Evolutionary conservation across 108 stramenopile genomes (phyloP).

Genomic region (Seminavis robusta): DNA sequence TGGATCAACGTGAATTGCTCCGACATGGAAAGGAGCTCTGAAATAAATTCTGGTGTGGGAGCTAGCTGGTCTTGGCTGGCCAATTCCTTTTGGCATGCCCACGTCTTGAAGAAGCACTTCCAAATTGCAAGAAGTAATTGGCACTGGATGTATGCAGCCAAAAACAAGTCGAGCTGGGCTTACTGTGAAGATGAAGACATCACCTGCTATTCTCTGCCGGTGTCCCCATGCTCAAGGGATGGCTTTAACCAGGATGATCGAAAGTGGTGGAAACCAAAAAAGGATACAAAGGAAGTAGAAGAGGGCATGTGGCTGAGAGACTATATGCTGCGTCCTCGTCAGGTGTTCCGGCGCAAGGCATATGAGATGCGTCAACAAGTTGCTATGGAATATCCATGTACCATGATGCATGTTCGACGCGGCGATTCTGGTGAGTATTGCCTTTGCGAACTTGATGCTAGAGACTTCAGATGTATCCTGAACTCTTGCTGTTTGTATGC

Average conservation of each 20-base stretch:
- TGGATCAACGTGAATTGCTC: neutral
- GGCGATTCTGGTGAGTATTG: constrained; percentile 26
- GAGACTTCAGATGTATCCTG: too few relatives aligned
- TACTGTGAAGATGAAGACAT: constrained; percentile 1
- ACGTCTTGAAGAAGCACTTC: neutral
- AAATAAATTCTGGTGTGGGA: constrained; percentile 4
- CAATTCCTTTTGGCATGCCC: constrained; percentile 1
- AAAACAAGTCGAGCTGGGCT: constrained; percentile 10
- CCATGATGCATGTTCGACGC: constrained; percentile 24
- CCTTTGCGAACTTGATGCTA: too few relatives aligned
- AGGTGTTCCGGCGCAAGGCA: constrained; percentile 13
- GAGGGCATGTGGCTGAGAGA: constrained; percentile 6
- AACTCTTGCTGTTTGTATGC: too few relatives aligned
- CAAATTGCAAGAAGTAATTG: neutral
- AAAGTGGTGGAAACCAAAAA: neutral
- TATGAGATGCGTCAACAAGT: too few relatives aligned
- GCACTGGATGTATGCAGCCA: constrained; percentile 4
- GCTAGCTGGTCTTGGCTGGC: constrained; percentile 1
- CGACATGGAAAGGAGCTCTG: neutral
- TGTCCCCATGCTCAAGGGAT: neutral
- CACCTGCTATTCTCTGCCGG: constrained; percentile 4
- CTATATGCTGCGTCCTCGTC: constrained; percentile 16
- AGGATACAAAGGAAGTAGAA: neutral
- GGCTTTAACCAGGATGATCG: neutral
- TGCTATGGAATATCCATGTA: constrained; percentile 18